Percentiles rank a stretch among this genome's conserved stretches.
Conservation (phyloP, 1,284 basidiomycete genomes). For the Cystobasidiaceae sp. region DNA sequence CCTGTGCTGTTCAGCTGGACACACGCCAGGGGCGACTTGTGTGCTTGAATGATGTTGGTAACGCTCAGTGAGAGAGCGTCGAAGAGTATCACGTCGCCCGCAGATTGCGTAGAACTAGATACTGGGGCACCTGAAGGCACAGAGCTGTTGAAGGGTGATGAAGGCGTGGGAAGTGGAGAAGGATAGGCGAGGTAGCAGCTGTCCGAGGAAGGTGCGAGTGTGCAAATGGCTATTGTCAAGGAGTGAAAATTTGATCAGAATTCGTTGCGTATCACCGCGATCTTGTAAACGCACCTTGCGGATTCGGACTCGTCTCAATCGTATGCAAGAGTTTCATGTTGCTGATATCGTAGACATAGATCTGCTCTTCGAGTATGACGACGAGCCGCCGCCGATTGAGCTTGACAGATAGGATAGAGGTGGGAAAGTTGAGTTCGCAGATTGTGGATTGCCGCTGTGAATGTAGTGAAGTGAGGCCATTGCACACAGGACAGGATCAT, state of each 20-base stretch:
- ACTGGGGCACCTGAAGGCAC: constrained; percentile 50
- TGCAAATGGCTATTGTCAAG: constrained; percentile 71
- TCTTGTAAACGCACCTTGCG: constrained; percentile 62
- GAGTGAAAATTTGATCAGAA: background rate
- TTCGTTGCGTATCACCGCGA: background rate
- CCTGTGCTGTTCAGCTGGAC: constrained; percentile 82
- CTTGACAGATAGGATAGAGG: constrained; percentile 90
- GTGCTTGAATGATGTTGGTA: constrained; percentile 93
- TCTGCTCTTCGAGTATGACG: constrained; percentile 89
- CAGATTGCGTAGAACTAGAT: constrained; percentile 52
- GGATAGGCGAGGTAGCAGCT: constrained; percentile 94
- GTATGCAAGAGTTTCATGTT: constrained; percentile 98
- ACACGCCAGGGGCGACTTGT: constrained; percentile 87
- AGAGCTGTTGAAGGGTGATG: constrained; percentile 55
- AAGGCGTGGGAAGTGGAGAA: constrained; percentile 79
- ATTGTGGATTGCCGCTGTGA: constrained; percentile 91
- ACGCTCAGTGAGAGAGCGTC: constrained; percentile 85
- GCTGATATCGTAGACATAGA: constrained; percentile 98
- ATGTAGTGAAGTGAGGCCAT: background rate
- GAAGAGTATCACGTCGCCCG: constrained; percentile 88
- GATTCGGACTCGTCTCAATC: constrained; percentile 93
- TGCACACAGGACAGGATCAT: too few species aligned
- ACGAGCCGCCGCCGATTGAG: constrained; percentile 93
- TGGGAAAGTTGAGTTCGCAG: constrained; percentile 95
- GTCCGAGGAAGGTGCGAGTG: constrained; percentile 91